A percentile compares a stretch with the other conserved stretches of the same genome.
Conservation (phyloP, 1,139 yeast species). For the Debaryomycetaceae sp. region DNA sequence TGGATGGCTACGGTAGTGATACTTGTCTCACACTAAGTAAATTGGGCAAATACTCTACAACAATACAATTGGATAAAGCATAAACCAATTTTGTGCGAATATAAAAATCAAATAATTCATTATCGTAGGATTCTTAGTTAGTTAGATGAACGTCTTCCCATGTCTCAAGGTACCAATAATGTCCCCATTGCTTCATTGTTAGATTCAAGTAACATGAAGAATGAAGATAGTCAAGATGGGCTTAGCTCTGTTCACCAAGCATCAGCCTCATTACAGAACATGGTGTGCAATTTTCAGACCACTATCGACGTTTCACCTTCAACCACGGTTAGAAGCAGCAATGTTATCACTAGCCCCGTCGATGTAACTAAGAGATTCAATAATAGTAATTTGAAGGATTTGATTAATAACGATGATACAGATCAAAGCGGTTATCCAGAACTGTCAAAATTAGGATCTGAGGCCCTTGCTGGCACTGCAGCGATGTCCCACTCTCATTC, state of each 20-base stretch:
- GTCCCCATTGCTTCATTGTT: conserved; percentile 25
- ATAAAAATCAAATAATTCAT: background rate
- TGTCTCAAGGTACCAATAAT: conserved; percentile 11
- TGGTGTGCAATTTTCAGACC: conserved; percentile 24
- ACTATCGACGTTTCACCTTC: conserved; percentile 15
- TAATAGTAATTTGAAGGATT: background rate
- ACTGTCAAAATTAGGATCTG: background rate
- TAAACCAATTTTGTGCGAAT: conserved; percentile 14
- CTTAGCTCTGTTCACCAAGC: conserved; percentile 2
- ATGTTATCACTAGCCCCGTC: background rate
- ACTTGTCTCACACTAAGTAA: conserved; percentile 76
- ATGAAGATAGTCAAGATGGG: background rate
- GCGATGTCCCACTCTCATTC: background rate
- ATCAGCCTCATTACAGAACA: conserved; percentile 9
- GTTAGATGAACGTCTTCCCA: background rate
- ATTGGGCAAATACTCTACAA: conserved; percentile 65
- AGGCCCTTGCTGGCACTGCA: background rate
- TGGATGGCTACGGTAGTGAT: conserved; percentile 91
- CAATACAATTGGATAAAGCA: conserved; percentile 72
- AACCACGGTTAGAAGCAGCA: conserved; percentile 6
- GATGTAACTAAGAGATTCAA: background rate
- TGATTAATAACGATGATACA: background rate
- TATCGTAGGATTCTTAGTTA: background rate
- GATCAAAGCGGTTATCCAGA: background rate
- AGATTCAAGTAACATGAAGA: conserved; percentile 4